phyloP scores from a whole-genome alignment of 192 early-diverging fungal species.

The Podila verticillata region DNA sequence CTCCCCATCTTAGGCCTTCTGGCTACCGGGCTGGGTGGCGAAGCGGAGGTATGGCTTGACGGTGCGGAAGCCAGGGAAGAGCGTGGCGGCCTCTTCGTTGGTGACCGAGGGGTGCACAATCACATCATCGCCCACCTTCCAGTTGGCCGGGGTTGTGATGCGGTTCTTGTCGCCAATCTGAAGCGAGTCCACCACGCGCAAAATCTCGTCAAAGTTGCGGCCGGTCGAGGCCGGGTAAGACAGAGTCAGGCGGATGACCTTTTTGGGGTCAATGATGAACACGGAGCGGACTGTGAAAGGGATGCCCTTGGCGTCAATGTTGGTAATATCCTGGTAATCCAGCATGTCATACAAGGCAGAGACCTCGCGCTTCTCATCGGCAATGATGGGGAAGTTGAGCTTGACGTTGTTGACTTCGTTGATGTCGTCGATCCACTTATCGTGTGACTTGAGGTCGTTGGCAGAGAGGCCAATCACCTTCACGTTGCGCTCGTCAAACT shows the following conservation, averaged over 20 bases:
- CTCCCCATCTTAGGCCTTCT: neutral
- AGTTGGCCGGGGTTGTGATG: conserved; percentile 95
- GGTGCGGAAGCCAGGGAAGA: conserved; percentile 86
- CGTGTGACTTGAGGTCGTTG: conserved; percentile 85
- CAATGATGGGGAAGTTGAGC: conserved; percentile 92
- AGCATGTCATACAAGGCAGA: conserved; percentile 98
- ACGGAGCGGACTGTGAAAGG: conserved; percentile 96
- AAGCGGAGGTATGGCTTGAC: conserved; percentile 90
- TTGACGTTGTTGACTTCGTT: conserved; percentile 87
- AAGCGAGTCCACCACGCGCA: conserved; percentile 93
- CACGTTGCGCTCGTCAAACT: conserved; percentile 85
- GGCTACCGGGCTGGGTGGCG: conserved; percentile 54
- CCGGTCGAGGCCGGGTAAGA: conserved; percentile 93
- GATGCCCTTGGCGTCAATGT: conserved; percentile 87
- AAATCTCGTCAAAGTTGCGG: conserved; percentile 97
- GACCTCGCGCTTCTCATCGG: conserved; percentile 86
- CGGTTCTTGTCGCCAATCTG: conserved; percentile 89
- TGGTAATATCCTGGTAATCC: conserved; percentile 93
- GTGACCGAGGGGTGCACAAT: conserved; percentile 90
- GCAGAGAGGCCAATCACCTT: conserved; percentile 95
- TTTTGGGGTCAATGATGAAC: conserved; percentile 94
- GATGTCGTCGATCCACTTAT: conserved; percentile 93
- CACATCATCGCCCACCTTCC: conserved; percentile 88
- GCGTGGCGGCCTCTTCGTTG: conserved; percentile 82
- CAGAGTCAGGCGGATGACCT: conserved; percentile 88